Evolutionary conservation across 805 yeast genomes (phyloP).

Genomic region (Starmerella sp.): DNA sequence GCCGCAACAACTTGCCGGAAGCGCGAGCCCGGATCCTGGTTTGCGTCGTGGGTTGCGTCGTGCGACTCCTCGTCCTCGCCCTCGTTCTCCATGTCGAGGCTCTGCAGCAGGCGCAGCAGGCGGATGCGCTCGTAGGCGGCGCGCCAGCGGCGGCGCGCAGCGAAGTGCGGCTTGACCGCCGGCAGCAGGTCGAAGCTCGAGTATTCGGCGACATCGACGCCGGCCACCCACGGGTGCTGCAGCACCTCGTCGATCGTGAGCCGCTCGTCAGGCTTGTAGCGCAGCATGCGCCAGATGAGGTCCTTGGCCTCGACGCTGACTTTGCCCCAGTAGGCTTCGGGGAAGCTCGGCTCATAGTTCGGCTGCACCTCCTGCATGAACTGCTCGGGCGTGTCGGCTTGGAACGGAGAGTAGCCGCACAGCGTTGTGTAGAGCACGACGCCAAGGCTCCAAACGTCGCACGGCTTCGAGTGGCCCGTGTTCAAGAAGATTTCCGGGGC

Average conservation of each 20-base stretch:
- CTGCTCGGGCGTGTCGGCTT: constrained; percentile 70
- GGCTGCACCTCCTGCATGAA: constrained; percentile 70
- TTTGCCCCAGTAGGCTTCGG: constrained; percentile 73
- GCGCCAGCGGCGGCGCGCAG: constrained; percentile 71
- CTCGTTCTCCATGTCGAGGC: constrained; percentile 43
- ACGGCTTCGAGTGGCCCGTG: constrained; percentile 85
- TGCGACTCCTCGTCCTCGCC: constrained; percentile 35
- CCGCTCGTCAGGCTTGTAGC: constrained; percentile 65
- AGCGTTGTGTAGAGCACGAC: constrained; percentile 81
- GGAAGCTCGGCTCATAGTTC: constrained; percentile 70
- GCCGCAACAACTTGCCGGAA: constrained; percentile 19
- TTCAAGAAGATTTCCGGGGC: constrained; percentile 87
- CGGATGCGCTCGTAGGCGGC: constrained; percentile 78
- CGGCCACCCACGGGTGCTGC: constrained; percentile 68
- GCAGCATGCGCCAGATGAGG: constrained; percentile 62
- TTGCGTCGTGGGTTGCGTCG: background rate
- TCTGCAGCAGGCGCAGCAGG: constrained; percentile 65
- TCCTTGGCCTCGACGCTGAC: constrained; percentile 71
- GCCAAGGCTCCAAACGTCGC: constrained; percentile 94
- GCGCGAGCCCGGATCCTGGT: constrained; percentile 8
- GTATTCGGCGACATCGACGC: constrained; percentile 33
- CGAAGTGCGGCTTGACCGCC: constrained; percentile 64
- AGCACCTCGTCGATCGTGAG: constrained; percentile 69
- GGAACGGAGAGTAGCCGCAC: constrained; percentile 87
- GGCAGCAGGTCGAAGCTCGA: constrained; percentile 61